Evolutionary conservation across 495 filamentous ascomycete genomes (phyloP), one percentile per base, ranked within the genome.

Genomic region (Talaromyces wortmannii): DNA sequence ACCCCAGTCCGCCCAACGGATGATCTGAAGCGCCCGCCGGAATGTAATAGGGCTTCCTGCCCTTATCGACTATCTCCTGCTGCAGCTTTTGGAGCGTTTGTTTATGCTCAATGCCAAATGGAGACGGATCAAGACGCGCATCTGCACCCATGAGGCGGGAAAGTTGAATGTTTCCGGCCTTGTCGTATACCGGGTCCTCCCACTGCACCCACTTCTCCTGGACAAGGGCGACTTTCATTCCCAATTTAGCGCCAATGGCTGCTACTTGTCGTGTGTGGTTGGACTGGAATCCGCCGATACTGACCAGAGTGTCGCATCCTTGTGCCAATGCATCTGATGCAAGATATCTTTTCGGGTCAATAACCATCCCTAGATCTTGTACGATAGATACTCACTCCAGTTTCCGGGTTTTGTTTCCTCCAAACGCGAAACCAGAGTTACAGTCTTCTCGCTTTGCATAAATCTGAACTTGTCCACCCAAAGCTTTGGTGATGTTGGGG

Each of bases 371-470:
- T 16, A 33, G 8, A 4, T 50, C 0, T 7, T 1, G 12, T 31
- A 17, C 15, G 48, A 50, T 18, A 31, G 48, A 50, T 18, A 31
- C 17, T 58, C 75, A 86, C 71, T 87, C 83, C 0, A 88, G 70
- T 63, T 88, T 88, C 18, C 83, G 72, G 15, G 78, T 81, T 66
- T 87, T 87, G 69, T 87, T 86, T 45, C 82, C 84, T 8, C 84
- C 84, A 59, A 69, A 85, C 6, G 83, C 84, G 12, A 85, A 75
- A 2, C 74, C 77, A 8, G 78, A 83, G 71, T 82, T 86, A 50
- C 75, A 71, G 65, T 86, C 83, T 54, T 87, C 83, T 52, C 82
- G 75, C 59, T 86, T 85, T 58, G 83, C 81, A 59, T 80, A 84
- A 62, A 85, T 75, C 33, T 67, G 66, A 31, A 82, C 80, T 53